Conservation (phyloP, 1,284 basidiomycete genomes). For the Hortiboletus rubellus region DNA sequence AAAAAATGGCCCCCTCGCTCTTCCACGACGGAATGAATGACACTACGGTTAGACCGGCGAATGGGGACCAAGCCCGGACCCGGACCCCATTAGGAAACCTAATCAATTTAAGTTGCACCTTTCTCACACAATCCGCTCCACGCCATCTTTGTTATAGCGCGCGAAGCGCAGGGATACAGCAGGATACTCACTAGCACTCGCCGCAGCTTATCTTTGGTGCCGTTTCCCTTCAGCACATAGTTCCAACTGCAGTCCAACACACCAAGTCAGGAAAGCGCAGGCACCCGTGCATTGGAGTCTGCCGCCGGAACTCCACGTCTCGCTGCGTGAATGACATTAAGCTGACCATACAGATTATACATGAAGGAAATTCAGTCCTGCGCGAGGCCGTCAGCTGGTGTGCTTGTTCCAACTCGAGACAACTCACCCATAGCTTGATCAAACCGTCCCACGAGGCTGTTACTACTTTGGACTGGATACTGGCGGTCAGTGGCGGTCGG, state of each 20-base stretch:
- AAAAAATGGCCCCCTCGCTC: neutral
- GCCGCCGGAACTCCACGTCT: neutral
- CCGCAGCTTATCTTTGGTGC: neutral
- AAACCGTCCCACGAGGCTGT: slow-evolving; percentile 97
- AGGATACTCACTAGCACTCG: slow-evolving; percentile 2
- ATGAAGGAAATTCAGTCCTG: slow-evolving; percentile 38
- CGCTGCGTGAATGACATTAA: slow-evolving; percentile 1
- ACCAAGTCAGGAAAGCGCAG: neutral
- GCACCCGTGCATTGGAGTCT: neutral
- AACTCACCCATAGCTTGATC: slow-evolving; percentile 88
- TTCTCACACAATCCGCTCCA: slow-evolving; percentile 5
- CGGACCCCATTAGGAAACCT: neutral
- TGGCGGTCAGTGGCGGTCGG: slow-evolving; percentile 13
- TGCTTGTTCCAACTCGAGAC: neutral
- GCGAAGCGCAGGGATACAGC: neutral
- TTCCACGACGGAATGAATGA: neutral
- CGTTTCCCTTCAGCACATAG: neutral
- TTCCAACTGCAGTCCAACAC: neutral
- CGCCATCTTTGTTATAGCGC: too few species aligned
- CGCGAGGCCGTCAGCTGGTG: slow-evolving; percentile 13
- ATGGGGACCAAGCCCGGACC: neutral
- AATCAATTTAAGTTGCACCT: neutral
- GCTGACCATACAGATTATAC: slow-evolving; percentile 7
- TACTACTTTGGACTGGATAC: slow-evolving; percentile 82
- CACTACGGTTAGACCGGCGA: neutral